These are phyloP conservation scores for Beta lomatogona DNA, from an alignment of 179 eudicot species.

Conservation along the genomic window DNA sequence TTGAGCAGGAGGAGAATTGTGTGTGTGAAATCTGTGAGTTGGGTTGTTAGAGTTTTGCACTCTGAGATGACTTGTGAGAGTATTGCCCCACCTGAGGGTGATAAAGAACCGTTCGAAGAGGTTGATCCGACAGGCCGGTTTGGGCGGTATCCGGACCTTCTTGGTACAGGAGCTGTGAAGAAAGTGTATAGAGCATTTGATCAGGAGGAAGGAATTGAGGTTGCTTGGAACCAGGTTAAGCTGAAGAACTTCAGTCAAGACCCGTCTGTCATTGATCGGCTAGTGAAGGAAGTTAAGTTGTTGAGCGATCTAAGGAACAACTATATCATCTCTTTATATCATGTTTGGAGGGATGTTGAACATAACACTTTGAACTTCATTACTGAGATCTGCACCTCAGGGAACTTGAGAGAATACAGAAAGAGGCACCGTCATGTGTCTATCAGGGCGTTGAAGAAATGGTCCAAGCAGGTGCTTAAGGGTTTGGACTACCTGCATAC, in stretches of 20 bases:
- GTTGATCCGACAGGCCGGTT: slow-evolving; percentile 75
- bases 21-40: background rate
- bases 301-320: slow-evolving; percentile 54
- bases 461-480: slow-evolving; percentile 72
- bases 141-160: slow-evolving; percentile 75
- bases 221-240: slow-evolving; percentile 91
- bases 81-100: slow-evolving; percentile 33
- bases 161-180: slow-evolving; percentile 82
- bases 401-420: slow-evolving; percentile 75
- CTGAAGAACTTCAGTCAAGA: slow-evolving; percentile 61
- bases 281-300: slow-evolving; percentile 57
- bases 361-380: slow-evolving; percentile 64
- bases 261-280: slow-evolving; percentile 47
- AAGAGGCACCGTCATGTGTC: slow-evolving; percentile 75
- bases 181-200: slow-evolving; percentile 84
- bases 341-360: slow-evolving; percentile 64
- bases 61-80: slow-evolving; percentile 54
- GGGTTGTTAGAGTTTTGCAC: background rate
- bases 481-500: slow-evolving; percentile 81
- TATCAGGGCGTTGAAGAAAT: slow-evolving; percentile 67
- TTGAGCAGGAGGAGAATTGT: background rate
- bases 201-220: slow-evolving; percentile 80
- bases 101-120: slow-evolving; percentile 70
- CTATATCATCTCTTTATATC: slow-evolving; percentile 53
- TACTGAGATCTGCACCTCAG: slow-evolving; percentile 77